Percentiles rank a stretch among this genome's conserved stretches.
These are phyloP conservation scores for Syzygium syzygioides DNA, from an alignment of 441 rosid genomes.

Conservation along the genomic window DNA sequence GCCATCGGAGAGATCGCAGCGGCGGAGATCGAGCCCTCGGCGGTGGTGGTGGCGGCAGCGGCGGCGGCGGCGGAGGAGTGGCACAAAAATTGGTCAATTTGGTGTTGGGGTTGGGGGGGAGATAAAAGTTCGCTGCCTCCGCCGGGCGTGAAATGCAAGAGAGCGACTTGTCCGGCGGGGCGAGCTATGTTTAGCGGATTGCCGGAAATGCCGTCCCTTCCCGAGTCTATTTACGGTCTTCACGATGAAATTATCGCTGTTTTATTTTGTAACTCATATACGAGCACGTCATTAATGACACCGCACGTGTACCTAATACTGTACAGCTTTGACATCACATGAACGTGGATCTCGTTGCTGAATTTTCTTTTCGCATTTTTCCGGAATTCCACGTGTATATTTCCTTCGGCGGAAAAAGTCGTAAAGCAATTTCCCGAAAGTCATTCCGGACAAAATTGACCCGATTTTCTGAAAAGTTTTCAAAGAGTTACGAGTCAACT, in stretches of 20 bases:
- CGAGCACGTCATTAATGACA: neutral
- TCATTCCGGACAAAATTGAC: neutral
- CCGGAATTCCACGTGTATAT: neutral
- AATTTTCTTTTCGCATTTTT: neutral
- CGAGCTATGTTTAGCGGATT: neutral
- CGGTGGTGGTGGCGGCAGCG: neutral
- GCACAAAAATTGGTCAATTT: neutral
- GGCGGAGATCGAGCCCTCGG: neutral
- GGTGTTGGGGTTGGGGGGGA: neutral
- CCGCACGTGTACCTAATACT: too few relatives aligned
- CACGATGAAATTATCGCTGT: neutral
- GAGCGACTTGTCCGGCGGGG: neutral
- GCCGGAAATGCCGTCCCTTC: neutral
- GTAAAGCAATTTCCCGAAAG: neutral
- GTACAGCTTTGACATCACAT: neutral
- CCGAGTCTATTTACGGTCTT: neutral
- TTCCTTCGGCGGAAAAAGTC: neutral
- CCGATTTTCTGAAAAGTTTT: fast-evolving
- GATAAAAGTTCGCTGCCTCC: neutral
- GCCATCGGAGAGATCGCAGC: neutral
- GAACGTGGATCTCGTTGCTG: neutral
- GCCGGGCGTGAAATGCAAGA: neutral
- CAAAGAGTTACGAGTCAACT: neutral
- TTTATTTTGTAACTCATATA: neutral
- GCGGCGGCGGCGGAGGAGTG: neutral